These are phyloP conservation scores for Pseudomassariella vexata DNA, from an alignment of 2,329 filamentous ascomycete genomes.

Conservation along the genomic window DNA sequence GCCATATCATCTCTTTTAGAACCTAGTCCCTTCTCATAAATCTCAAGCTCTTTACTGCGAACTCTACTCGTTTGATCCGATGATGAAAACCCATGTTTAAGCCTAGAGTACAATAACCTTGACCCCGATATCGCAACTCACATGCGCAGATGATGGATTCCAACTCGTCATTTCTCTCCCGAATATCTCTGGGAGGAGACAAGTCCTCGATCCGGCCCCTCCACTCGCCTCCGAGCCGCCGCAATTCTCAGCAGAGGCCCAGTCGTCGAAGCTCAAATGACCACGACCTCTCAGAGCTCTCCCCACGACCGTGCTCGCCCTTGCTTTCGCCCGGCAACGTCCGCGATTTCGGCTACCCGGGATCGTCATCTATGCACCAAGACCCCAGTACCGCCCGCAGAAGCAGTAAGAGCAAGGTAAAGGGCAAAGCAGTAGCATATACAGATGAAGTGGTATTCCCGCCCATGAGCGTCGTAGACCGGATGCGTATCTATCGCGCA, in stretches of 20 bases:
- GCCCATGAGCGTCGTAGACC: slow-evolving; percentile 8
- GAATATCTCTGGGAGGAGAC: slow-evolving; percentile 17
- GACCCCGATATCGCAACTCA: no score
- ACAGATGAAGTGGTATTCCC: slow-evolving; percentile 9
- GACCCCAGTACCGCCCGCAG: background rate
- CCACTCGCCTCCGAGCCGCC: slow-evolving; percentile 15
- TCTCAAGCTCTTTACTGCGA: no score
- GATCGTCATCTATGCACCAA: slow-evolving; percentile 1
- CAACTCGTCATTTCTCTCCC: slow-evolving; percentile 18
- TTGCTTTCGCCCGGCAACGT: slow-evolving; percentile 15
- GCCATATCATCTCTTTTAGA: no score
- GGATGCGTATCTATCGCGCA: slow-evolving; percentile 8
- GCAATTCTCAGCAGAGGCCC: slow-evolving; percentile 14
- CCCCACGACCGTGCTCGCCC: slow-evolving; percentile 21
- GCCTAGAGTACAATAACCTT: no score
- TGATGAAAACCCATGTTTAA: no score
- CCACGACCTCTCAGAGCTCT: slow-evolving; percentile 23
- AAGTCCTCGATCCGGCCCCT: slow-evolving; percentile 11
- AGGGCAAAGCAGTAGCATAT: slow-evolving; percentile 16
- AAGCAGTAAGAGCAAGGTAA: slow-evolving; percentile 10
- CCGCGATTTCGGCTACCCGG: slow-evolving; percentile 4
- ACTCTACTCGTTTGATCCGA: no score
- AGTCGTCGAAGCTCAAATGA: slow-evolving; percentile 14
- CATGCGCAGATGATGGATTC: no score
- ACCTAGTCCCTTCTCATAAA: no score